Conservation (phyloP, 2,329 filamentous ascomycete genomes). For the Cladosporium austrohemisphaericum region DNA sequence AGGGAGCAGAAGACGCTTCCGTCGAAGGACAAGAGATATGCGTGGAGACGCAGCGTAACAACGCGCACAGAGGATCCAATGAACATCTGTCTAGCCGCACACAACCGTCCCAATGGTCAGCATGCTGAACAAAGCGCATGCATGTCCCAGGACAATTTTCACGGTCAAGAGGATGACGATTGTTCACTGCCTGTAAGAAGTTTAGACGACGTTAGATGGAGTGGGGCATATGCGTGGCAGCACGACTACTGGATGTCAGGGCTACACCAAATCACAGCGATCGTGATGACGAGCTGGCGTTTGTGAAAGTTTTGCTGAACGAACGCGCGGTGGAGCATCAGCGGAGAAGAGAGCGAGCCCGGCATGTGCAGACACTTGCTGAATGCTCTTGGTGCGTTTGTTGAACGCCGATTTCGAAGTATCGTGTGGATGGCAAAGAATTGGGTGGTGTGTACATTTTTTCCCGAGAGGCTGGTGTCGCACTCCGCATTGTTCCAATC, state of each 20-base stretch:
- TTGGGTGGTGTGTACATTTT: no score
- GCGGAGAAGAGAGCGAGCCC: neutral
- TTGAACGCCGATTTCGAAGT: no score
- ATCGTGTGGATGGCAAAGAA: no score
- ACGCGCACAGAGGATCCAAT: neutral
- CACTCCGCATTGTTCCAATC: neutral
- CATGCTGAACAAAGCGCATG: constrained; percentile 4
- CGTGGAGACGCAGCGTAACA: neutral
- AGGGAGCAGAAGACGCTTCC: neutral
- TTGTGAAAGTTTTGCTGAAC: neutral
- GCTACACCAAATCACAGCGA: neutral
- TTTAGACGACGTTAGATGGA: neutral
- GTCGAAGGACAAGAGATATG: neutral
- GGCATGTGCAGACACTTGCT: neutral
- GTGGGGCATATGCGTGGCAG: constrained; percentile 8
- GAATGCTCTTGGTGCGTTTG: no score
- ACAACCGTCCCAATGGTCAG: neutral
- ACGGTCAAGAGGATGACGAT: neutral
- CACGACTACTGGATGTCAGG: neutral
- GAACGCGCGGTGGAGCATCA: no score
- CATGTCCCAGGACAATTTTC: constrained; percentile 2
- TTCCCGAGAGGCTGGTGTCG: neutral
- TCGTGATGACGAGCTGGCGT: constrained; percentile 4
- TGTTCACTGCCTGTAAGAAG: constrained; percentile 4
- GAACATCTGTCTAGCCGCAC: no score